phyloP scores from a whole-genome alignment of 805 yeast genomes.

The Spathaspora hagerdaliae region DNA sequence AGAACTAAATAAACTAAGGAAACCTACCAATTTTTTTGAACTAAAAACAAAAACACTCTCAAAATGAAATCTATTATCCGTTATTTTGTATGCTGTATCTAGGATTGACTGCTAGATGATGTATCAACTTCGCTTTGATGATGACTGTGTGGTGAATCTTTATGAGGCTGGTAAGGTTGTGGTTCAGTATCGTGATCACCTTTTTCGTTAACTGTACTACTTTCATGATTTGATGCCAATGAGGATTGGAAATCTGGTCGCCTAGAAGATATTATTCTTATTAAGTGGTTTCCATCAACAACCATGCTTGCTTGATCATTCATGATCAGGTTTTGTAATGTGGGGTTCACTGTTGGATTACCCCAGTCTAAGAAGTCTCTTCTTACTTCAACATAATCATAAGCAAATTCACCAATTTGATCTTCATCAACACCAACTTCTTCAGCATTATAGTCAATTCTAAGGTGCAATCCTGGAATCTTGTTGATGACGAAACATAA shows the following conservation, averaged over 20 bases:
- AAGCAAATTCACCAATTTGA: slow-evolving; percentile 98
- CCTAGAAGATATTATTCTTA: background rate
- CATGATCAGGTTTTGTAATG: slow-evolving; percentile 6
- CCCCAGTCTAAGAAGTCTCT: slow-evolving; percentile 74
- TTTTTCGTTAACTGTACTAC: background rate
- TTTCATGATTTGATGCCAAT: background rate
- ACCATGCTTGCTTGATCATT: slow-evolving; percentile 1
- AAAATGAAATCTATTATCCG: background rate
- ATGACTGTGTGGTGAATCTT: background rate
- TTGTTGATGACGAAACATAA: slow-evolving; percentile 69
- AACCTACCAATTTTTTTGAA: background rate
- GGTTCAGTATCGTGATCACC: background rate
- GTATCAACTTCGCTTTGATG: background rate
- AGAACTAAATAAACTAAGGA: too few species aligned
- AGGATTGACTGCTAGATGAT: background rate
- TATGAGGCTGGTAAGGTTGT: background rate
- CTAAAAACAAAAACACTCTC: background rate
- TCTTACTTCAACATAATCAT: slow-evolving; percentile 94
- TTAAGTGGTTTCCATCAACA: background rate
- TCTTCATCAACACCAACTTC: slow-evolving; percentile 91
- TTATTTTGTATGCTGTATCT: background rate
- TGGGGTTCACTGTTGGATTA: slow-evolving; percentile 18
- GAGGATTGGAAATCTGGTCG: background rate
- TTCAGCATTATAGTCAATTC: slow-evolving; percentile 83
- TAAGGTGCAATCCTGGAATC: slow-evolving; percentile 76